Percentiles rank a stretch among this genome's conserved stretches.
These are phyloP conservation scores for Pythium angustatum DNA, from an alignment of 352 stramenopile species.

Conservation along the genomic window DNA sequence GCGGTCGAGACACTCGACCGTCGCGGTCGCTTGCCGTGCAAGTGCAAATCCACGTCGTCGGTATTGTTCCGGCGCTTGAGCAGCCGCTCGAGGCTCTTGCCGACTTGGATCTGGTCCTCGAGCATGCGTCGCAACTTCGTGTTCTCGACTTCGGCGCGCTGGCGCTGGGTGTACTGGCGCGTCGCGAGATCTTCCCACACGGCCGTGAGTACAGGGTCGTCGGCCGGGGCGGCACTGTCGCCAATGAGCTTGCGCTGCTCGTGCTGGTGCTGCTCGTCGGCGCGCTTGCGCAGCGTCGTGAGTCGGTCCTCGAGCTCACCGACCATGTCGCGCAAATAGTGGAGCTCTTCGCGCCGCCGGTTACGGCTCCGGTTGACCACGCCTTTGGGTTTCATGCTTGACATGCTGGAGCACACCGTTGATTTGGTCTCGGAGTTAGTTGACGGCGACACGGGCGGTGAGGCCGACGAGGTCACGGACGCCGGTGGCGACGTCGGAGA, in stretches of 20 bases:
- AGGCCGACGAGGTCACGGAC: conserved; percentile 13
- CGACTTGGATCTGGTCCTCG: conserved; percentile 47
- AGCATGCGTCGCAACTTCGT: conserved; percentile 32
- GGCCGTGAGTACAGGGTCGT: conserved; percentile 17
- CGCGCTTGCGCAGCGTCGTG: conserved; percentile 19
- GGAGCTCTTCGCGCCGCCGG: conserved; percentile 32
- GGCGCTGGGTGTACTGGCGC: conserved; percentile 25
- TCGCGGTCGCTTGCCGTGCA: conserved; percentile 17
- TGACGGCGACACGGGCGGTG: conserved; percentile 11
- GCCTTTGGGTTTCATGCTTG: conserved; percentile 8
- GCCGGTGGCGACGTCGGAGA: conserved; percentile 10
- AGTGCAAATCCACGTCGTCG: conserved; percentile 1
- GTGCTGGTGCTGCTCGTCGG: conserved; percentile 18
- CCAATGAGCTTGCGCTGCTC: conserved; percentile 7
- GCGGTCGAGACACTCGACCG: not conserved
- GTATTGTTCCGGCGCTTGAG: conserved; percentile 33
- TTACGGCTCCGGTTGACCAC: conserved; percentile 23
- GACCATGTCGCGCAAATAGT: conserved; percentile 42
- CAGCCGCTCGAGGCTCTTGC: conserved; percentile 43
- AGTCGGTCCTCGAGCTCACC: conserved; percentile 37
- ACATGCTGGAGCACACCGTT: not conserved
- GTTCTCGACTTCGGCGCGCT: conserved; percentile 33
- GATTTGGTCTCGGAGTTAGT: conserved; percentile 6
- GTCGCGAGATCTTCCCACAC: conserved; percentile 28
- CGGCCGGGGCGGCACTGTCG: not conserved